phyloP scores from a whole-genome alignment of 75 land plant species.

The Adiantum capillusveneris region DNA sequence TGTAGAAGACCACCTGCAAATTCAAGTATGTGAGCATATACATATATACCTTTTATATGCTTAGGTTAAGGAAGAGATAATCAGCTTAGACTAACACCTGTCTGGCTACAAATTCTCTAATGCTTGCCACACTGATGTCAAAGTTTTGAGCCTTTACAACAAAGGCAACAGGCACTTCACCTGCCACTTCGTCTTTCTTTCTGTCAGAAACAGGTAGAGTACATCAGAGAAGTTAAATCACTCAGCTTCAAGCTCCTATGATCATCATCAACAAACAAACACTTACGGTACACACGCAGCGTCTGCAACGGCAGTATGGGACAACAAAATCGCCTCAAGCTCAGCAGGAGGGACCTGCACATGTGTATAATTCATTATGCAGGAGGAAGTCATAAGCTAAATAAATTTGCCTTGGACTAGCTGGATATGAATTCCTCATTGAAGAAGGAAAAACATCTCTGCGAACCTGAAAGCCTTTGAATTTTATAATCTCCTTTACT shows the following conservation, averaged over 20 bases:
- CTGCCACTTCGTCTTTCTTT: slow-evolving; percentile 61
- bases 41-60: too few relatives aligned
- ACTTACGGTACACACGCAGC: slow-evolving; percentile 80
- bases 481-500: slow-evolving; percentile 67
- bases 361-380: too few relatives aligned
- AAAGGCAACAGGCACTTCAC: slow-evolving; percentile 80
- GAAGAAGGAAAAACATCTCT: too few relatives aligned
- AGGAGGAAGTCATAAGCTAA: too few relatives aligned
- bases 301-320: slow-evolving; percentile 74
- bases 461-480: slow-evolving; percentile 48
- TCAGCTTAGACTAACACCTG: too few relatives aligned
- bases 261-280: neutral
- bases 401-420: too few relatives aligned
- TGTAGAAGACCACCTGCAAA: slow-evolving; percentile 49
- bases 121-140: slow-evolving; percentile 50
- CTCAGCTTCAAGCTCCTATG: neutral
- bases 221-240: neutral
- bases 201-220: slow-evolving; percentile 15
- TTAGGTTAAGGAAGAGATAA: too few relatives aligned
- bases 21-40: too few relatives aligned
- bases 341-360: slow-evolving; percentile 93
- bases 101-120: slow-evolving; percentile 55
- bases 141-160: slow-evolving; percentile 42
- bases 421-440: too few relatives aligned
- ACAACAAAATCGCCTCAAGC: slow-evolving; percentile 65